Percentiles rank a stretch among this genome's conserved stretches.
These are phyloP conservation scores for Auriscalpium orientale DNA, from an alignment of 768 basidiomycete species.

Conservation along the genomic window DNA sequence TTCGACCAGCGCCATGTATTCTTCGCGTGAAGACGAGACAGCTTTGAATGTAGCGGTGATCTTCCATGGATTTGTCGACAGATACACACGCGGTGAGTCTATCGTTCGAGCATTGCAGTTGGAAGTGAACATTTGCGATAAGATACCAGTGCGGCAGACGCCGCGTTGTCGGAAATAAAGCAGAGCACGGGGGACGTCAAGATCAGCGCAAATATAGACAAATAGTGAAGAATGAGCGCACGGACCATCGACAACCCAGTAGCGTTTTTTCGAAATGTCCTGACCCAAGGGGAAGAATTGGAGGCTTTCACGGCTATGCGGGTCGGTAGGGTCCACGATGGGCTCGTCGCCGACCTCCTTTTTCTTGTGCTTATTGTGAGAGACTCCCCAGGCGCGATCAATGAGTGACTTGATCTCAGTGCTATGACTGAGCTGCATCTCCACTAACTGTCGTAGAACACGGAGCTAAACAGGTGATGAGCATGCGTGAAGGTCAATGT, in stretches of 20 bases:
- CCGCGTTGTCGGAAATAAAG: constrained; percentile 36
- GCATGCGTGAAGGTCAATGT: constrained; percentile 11
- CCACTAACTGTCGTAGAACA: constrained; percentile 77
- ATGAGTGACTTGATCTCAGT: constrained; percentile 61
- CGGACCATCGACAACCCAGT: constrained; percentile 87
- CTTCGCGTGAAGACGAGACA: constrained; percentile 62
- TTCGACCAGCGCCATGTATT: constrained; percentile 61
- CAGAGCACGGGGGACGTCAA: constrained; percentile 29
- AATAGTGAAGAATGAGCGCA: constrained; percentile 47
- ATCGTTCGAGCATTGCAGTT: constrained; percentile 1
- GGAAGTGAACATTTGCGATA: constrained; percentile 20
- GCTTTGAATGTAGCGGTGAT: constrained; percentile 70
- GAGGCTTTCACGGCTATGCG: constrained; percentile 58
- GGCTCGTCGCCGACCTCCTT: constrained; percentile 50
- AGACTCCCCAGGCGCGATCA: constrained; percentile 83
- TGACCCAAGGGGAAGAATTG: constrained; percentile 70
- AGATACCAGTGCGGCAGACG: constrained; percentile 24
- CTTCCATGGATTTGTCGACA: constrained; percentile 89
- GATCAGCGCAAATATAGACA: constrained; percentile 58
- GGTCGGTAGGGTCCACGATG: constrained; percentile 46
- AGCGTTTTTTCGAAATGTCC: constrained; percentile 68
- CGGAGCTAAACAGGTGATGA: constrained; percentile 49
- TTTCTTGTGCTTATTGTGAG: constrained; percentile 81
- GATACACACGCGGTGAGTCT: constrained; percentile 83
- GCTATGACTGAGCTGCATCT: constrained; percentile 70